Conservation (phyloP, 768 basidiomycete genomes). For the Termitomyces sp. region DNA sequence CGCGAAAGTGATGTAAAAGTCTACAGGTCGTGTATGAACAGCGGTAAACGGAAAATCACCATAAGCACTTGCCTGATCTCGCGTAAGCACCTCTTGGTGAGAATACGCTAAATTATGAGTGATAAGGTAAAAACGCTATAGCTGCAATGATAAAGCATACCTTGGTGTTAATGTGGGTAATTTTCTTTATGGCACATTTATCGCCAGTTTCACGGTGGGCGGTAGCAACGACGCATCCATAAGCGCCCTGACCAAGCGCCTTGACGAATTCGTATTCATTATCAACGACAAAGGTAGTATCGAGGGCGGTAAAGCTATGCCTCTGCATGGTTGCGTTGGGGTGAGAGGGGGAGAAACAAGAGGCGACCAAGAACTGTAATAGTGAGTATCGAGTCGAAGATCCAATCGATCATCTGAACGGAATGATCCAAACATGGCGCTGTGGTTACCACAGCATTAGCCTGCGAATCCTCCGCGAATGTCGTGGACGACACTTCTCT, state of each 20-base stretch:
- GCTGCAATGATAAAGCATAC: constrained; percentile 21
- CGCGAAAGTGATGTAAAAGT: constrained; percentile 93
- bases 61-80: constrained; percentile 75
- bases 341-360: not conserved
- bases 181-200: constrained; percentile 94
- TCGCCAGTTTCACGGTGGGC: constrained; percentile 79
- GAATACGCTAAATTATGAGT: constrained; percentile 58
- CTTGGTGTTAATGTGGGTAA: constrained; percentile 90
- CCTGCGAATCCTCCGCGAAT: constrained; percentile 1
- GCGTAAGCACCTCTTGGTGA: constrained; percentile 93
- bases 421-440: constrained; percentile 1
- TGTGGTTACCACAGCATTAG: not conserved
- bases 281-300: constrained; percentile 85
- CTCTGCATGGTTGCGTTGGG: constrained; percentile 45
- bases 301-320: constrained; percentile 76
- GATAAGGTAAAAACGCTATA: not conserved
- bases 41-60: not conserved
- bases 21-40: constrained; percentile 30
- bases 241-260: constrained; percentile 94
- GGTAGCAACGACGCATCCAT: constrained; percentile 87
- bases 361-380: not conserved
- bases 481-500: not conserved
- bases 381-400: not conserved
- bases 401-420: constrained; percentile 1
- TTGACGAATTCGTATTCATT: constrained; percentile 91